Percentiles rank a stretch among this genome's conserved stretches.
These are phyloP conservation scores for Westerdykella sp. DNA, from an alignment of 2,329 filamentous ascomycete genomes.

Conservation along the genomic window DNA sequence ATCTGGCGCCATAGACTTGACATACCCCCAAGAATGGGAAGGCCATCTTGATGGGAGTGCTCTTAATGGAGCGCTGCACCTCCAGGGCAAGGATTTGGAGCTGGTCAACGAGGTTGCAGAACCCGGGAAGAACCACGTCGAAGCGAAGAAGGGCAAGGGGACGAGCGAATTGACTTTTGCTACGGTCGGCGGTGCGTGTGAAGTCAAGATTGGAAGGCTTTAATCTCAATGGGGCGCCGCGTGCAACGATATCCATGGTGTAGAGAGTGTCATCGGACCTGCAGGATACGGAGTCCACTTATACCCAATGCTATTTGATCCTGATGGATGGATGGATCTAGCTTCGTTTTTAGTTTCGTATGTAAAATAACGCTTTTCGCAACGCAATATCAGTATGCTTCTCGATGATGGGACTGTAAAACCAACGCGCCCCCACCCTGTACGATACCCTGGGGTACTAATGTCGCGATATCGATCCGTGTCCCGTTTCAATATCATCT, in stretches of 20 bases:
- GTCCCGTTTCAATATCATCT: too few species aligned
- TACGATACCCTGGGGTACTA: too few species aligned
- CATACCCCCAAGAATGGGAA: slow-evolving; percentile 41
- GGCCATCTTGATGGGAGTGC: slow-evolving; percentile 35
- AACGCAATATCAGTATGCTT: too few species aligned
- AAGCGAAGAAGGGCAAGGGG: slow-evolving; percentile 37
- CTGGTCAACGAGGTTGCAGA: slow-evolving; percentile 16
- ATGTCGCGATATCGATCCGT: too few species aligned
- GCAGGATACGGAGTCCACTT: too few species aligned
- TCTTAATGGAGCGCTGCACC: slow-evolving; percentile 33
- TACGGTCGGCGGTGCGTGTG: slow-evolving; percentile 27
- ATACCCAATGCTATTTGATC: too few species aligned
- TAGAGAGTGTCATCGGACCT: background rate
- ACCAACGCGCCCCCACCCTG: too few species aligned
- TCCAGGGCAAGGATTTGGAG: slow-evolving; percentile 37
- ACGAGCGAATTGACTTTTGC: slow-evolving; percentile 30
- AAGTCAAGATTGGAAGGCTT: slow-evolving; percentile 27
- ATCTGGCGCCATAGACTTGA: slow-evolving; percentile 32
- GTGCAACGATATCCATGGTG: background rate
- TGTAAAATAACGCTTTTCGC: too few species aligned
- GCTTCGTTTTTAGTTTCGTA: too few species aligned
- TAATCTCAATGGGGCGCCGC: slow-evolving; percentile 6
- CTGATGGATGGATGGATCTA: too few species aligned
- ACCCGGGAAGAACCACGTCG: slow-evolving; percentile 26
- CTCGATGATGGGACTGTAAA: too few species aligned